phyloP scores from a whole-genome alignment of 306 rosid species.

The Glycyrrhiza uralensis region DNA sequence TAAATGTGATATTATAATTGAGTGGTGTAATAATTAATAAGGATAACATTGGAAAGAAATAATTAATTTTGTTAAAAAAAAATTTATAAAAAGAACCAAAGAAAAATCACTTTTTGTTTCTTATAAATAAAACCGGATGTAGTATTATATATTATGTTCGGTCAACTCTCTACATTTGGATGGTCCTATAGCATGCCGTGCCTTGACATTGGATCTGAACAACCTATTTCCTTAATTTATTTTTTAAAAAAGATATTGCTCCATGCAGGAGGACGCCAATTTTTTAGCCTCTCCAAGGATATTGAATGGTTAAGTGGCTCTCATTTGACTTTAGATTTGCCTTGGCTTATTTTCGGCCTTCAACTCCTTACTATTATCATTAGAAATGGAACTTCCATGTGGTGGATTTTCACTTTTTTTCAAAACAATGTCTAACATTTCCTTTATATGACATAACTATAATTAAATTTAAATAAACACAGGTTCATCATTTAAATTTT shows the following conservation, averaged over 20 bases:
- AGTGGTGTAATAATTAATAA: no score
- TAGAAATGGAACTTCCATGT: background rate
- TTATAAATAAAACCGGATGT: no score
- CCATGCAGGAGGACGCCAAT: background rate
- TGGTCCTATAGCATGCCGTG: background rate
- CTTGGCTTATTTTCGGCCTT: background rate
- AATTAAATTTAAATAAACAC: background rate
- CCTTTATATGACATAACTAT: background rate
- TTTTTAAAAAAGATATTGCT: background rate
- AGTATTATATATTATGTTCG: background rate
- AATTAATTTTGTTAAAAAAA: no score
- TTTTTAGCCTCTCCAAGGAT: background rate
- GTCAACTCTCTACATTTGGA: background rate
- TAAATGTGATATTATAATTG: no score
- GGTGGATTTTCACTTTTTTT: background rate
- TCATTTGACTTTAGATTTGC: slow-evolving; percentile 1
- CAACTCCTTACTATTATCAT: background rate
- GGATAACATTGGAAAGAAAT: no score
- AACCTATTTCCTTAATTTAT: background rate
- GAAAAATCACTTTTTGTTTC: no score
- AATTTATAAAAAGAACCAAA: no score
- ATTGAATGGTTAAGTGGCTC: background rate
- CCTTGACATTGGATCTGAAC: background rate
- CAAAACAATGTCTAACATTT: background rate
- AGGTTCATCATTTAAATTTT: background rate